A percentile compares a stretch with the other conserved stretches of the same genome.
Evolutionary conservation across 75 land plant genomes (phyloP).

Genomic region (Picea glauca): DNA sequence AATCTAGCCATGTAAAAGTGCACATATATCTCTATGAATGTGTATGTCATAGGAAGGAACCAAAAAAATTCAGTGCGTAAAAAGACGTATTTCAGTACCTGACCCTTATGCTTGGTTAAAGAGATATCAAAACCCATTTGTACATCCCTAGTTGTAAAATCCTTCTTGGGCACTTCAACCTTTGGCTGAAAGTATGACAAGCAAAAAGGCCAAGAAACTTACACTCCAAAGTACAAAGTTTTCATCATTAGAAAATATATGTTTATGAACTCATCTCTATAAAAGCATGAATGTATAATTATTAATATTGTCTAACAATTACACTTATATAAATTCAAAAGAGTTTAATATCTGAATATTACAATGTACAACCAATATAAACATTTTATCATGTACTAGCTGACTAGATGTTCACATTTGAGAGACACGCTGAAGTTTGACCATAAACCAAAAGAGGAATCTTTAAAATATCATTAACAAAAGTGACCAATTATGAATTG

Average conservation of each 20-base stretch:
- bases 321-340: not conserved
- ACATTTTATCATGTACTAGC: not conserved
- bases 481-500: too few relatives aligned
- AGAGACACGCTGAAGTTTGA: not conserved
- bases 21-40: not conserved
- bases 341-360: not conserved
- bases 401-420: not conserved
- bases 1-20: not conserved
- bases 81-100: slow-evolving; percentile 40
- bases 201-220: too few relatives aligned
- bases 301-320: not conserved
- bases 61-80: not conserved
- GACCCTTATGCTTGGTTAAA: slow-evolving; percentile 87
- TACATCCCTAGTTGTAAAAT: slow-evolving; percentile 62
- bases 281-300: not conserved
- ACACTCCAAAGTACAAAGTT: too few relatives aligned
- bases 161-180: slow-evolving; percentile 72
- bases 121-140: slow-evolving; percentile 86
- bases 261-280: not conserved
- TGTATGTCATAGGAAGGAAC: not conserved
- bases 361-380: not conserved
- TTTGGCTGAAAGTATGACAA: slow-evolving; percentile 39
- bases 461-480: not conserved
- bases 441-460: not conserved
- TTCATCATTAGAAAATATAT: not conserved